A percentile compares a stretch with the other conserved stretches of the same genome.
Conservation (phyloP, 164 flowering plant species). For the Piper longum region DNA sequence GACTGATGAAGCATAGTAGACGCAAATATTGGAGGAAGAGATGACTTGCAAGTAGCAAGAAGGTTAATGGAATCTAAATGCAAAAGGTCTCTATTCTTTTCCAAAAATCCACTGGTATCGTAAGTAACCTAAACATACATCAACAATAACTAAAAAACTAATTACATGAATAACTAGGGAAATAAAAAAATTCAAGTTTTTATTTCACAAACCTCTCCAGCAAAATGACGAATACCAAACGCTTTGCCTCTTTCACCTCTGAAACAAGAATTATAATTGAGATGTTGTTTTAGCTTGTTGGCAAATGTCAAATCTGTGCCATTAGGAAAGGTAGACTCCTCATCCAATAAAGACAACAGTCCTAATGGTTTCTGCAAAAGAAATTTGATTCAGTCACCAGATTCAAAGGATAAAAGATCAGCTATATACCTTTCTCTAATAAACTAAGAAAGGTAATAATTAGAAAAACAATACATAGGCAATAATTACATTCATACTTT, state of each 20-base stretch:
- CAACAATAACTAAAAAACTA: too few species aligned
- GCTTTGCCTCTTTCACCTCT: slow-evolving; percentile 74
- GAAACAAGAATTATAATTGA: slow-evolving; percentile 64
- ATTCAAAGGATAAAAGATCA: neutral
- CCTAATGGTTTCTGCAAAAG: slow-evolving; percentile 86
- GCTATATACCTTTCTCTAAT: neutral
- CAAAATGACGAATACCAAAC: slow-evolving; percentile 74
- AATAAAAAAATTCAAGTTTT: neutral
- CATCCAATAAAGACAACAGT: slow-evolving; percentile 73
- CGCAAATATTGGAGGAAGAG: slow-evolving; percentile 90
- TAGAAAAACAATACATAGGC: neutral
- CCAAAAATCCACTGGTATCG: slow-evolving; percentile 87
- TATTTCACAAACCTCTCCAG: slow-evolving; percentile 66
- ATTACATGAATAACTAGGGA: neutral
- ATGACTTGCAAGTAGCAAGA: slow-evolving; percentile 67
- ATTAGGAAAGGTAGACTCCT: slow-evolving; percentile 98
- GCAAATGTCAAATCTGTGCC: slow-evolving; percentile 91
- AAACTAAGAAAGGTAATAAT: neutral
- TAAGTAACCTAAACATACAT: slow-evolving; percentile 54
- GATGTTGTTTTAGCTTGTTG: slow-evolving; percentile 89
- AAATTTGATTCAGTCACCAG: neutral
- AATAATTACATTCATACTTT: slow-evolving; percentile 37
- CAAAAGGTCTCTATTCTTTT: slow-evolving; percentile 88
- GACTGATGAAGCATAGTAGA: slow-evolving; percentile 68
- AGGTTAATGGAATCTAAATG: slow-evolving; percentile 84